Conservation (phyloP, 805 yeast genomes). For the Hanseniaspora guilliermondii region DNA sequence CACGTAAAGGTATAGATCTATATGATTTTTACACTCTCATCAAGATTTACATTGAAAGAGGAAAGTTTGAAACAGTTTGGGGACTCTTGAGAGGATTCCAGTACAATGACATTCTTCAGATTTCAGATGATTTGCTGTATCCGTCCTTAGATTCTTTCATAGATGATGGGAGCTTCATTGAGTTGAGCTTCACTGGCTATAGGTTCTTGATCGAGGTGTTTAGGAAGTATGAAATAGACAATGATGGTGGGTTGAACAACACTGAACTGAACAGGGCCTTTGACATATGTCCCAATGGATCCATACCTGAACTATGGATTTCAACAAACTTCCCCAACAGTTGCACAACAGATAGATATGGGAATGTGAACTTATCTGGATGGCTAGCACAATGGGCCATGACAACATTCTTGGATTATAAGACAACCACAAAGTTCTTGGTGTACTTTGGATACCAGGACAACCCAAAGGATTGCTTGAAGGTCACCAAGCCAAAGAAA, state of each 20-base stretch:
- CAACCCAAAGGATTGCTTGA: conserved; percentile 41
- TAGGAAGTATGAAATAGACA: conserved; percentile 78
- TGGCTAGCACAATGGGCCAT: conserved; percentile 99
- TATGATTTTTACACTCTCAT: conserved; percentile 70
- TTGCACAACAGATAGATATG: conserved; percentile 81
- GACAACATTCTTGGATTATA: conserved; percentile 79
- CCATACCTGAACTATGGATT: conserved; percentile 70
- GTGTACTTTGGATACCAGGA: conserved; percentile 82
- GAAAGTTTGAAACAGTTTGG: conserved; percentile 96
- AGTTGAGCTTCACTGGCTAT: conserved; percentile 83
- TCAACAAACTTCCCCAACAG: conserved; percentile 76
- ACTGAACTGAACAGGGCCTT: conserved; percentile 58
- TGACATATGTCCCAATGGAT: conserved; percentile 72
- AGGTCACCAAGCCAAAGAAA: conserved; percentile 71
- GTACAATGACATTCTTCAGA: conserved; percentile 81
- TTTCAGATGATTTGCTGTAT: conserved; percentile 63
- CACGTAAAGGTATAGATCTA: conserved; percentile 45
- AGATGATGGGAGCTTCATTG: conserved; percentile 55
- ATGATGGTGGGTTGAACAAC: conserved; percentile 87
- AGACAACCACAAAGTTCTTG: conserved; percentile 72
- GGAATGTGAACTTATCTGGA: conserved; percentile 85
- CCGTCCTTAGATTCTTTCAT: conserved; percentile 68
- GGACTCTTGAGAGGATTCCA: conserved; percentile 78
- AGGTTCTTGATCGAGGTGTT: conserved; percentile 84
- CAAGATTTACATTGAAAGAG: conserved; percentile 74